Conservation (phyloP, 345 rosid species). For the Linum lewisii region DNA sequence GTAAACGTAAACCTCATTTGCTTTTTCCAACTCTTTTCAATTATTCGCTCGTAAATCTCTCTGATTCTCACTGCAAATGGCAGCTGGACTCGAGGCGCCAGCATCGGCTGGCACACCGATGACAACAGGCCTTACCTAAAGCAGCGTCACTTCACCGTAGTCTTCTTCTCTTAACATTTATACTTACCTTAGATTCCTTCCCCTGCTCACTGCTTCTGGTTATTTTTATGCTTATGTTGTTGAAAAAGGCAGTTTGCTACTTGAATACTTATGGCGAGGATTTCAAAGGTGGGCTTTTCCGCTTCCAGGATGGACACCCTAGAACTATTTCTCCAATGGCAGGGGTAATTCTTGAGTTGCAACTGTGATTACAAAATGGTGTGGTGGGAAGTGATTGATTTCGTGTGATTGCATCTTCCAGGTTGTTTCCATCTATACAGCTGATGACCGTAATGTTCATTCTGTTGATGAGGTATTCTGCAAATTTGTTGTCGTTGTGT, state of each 20-base stretch:
- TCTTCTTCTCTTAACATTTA: neutral
- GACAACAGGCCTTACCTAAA: constrained; percentile 74
- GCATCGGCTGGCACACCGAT: constrained; percentile 97
- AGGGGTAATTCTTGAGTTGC: constrained; percentile 45
- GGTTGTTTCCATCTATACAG: constrained; percentile 87
- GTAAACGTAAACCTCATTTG: constrained; percentile 32
- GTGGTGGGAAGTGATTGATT: neutral
- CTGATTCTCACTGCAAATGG: neutral
- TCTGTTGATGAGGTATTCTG: constrained; percentile 83
- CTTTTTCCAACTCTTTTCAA: neutral
- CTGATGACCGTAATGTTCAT: constrained; percentile 73
- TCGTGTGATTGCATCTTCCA: constrained; percentile 13
- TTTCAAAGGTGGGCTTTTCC: constrained; percentile 77
- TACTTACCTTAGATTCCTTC: neutral
- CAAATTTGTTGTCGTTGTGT: no score
- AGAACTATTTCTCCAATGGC: constrained; percentile 45
- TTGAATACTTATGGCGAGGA: constrained; percentile 59
- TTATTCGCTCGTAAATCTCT: neutral
- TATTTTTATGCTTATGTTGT: constrained; percentile 12
- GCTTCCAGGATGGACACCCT: constrained; percentile 76
- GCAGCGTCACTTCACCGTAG: constrained; percentile 71
- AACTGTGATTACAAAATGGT: neutral
- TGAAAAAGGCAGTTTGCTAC: constrained; percentile 84
- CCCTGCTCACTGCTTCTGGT: constrained; percentile 11
- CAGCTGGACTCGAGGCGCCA: constrained; percentile 84